phyloP scores from a whole-genome alignment of 208 protist genomes.

The Strigomonas culicis region DNA sequence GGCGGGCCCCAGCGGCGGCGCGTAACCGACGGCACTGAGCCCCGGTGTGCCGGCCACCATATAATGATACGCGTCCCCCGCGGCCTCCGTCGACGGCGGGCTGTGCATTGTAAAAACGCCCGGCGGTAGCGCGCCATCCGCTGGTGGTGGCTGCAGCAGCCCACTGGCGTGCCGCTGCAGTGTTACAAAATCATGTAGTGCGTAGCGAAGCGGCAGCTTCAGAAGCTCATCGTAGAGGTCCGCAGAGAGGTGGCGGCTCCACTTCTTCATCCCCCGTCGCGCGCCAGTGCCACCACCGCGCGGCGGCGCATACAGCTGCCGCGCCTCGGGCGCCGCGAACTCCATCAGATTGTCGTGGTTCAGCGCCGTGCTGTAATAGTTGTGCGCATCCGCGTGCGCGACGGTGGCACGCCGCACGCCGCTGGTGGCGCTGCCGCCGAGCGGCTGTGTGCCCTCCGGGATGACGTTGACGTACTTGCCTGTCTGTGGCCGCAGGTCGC shows the following conservation, averaged over 20 bases:
- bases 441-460: constrained; percentile 36
- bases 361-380: neutral
- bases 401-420: constrained; percentile 31
- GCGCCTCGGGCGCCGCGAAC: neutral
- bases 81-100: neutral
- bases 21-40: constrained; percentile 61
- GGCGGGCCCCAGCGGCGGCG: constrained; percentile 69
- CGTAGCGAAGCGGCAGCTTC: constrained; percentile 80
- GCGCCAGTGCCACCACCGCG: constrained; percentile 9
- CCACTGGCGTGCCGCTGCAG: constrained; percentile 41
- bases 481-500: constrained; percentile 42
- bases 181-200: constrained; percentile 65
- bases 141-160: neutral
- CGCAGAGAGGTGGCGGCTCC: constrained; percentile 50
- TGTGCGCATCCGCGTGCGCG: constrained; percentile 5
- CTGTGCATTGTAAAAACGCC: constrained; percentile 19
- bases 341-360: neutral
- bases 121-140: neutral
- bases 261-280: constrained; percentile 34
- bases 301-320: no score
- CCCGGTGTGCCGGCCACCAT: constrained; percentile 44
- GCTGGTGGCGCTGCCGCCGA: no score
- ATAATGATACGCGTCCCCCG: constrained; percentile 23
- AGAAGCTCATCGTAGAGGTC: constrained; percentile 88
- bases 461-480: constrained; percentile 80